A percentile compares a stretch with the other conserved stretches of the same genome.
Conservation (phyloP, 768 basidiomycete species). For the Cystobasidiopsis lactophilus region DNA sequence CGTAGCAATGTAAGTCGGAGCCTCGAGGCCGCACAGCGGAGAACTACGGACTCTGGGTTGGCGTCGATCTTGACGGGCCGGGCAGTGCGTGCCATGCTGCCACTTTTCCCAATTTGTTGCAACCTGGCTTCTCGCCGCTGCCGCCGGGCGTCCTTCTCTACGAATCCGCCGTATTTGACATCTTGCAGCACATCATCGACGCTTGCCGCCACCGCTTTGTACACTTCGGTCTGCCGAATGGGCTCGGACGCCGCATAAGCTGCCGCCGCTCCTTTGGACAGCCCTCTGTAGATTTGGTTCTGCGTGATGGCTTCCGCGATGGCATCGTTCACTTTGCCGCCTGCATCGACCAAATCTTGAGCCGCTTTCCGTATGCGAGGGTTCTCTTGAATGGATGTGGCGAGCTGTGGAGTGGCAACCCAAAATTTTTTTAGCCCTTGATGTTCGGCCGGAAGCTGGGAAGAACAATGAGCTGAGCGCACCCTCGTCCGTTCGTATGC, state of each 20-base stretch:
- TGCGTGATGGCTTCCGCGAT: conserved; percentile 74
- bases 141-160: conserved; percentile 70
- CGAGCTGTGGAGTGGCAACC: conserved; percentile 37
- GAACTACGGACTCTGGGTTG: conserved; percentile 48
- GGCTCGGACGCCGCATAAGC: conserved; percentile 81
- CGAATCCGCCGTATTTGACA: conserved; percentile 52
- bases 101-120: conserved; percentile 51
- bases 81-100: conserved; percentile 30
- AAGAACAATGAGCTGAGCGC: conserved; percentile 16
- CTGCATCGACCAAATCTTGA: conserved; percentile 70
- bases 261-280: conserved; percentile 37
- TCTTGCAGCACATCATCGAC: conserved; percentile 84
- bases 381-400: conserved; percentile 88
- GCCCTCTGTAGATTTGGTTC: conserved; percentile 53
- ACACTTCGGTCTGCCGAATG: conserved; percentile 86
- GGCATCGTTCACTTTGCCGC: conserved; percentile 80
- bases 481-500: conserved; percentile 89
- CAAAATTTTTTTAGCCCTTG: background rate
- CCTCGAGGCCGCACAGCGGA: background rate
- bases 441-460: background rate
- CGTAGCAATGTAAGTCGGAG: background rate
- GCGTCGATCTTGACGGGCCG: conserved; percentile 32
- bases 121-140: conserved; percentile 55
- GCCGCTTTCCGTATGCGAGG: conserved; percentile 75
- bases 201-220: conserved; percentile 73